Conservation (phyloP, 1,284 basidiomycete genomes). For the Meira miltonrushii region DNA sequence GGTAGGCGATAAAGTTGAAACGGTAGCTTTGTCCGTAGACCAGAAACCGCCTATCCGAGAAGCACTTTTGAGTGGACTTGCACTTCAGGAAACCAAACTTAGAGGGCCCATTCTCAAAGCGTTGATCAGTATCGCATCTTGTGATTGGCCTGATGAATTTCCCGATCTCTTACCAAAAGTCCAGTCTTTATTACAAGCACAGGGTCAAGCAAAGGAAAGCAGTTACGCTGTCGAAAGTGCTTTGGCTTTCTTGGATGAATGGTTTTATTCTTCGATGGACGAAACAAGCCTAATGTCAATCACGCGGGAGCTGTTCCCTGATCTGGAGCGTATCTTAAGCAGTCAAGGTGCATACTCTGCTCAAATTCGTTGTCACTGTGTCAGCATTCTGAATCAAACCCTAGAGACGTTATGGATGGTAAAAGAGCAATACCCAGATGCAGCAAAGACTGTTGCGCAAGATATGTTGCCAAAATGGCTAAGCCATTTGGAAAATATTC, state of each 20-base stretch:
- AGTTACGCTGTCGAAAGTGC: conserved; percentile 36
- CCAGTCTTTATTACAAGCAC: conserved; percentile 24
- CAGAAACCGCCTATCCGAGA: conserved; percentile 35
- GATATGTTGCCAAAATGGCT: conserved; percentile 78
- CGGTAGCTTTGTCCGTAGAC: conserved; percentile 18
- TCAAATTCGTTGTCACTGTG: conserved; percentile 63
- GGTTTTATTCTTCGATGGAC: conserved; percentile 46
- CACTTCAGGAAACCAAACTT: conserved; percentile 33
- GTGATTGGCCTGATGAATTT: conserved; percentile 49
- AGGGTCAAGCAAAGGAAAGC: conserved; percentile 12
- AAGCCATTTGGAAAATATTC: conserved; percentile 26
- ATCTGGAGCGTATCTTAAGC: conserved; percentile 32
- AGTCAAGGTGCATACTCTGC: conserved; percentile 26
- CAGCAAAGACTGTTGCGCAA: conserved; percentile 74
- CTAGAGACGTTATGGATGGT: conserved; percentile 86
- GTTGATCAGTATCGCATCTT: conserved; percentile 36
- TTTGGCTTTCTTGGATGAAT: conserved; percentile 42
- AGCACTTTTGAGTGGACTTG: conserved; percentile 30
- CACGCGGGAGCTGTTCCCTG: conserved; percentile 39
- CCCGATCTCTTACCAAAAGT: conserved; percentile 39
- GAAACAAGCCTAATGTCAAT: conserved; percentile 45
- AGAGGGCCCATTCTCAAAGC: conserved; percentile 38
- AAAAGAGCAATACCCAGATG: conserved; percentile 79
- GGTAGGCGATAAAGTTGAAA: conserved; percentile 5
- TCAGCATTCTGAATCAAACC: conserved; percentile 86